Evolutionary conservation across 2,329 filamentous ascomycete species (phyloP).

Genomic region (Macroventuria anomochaeta): DNA sequence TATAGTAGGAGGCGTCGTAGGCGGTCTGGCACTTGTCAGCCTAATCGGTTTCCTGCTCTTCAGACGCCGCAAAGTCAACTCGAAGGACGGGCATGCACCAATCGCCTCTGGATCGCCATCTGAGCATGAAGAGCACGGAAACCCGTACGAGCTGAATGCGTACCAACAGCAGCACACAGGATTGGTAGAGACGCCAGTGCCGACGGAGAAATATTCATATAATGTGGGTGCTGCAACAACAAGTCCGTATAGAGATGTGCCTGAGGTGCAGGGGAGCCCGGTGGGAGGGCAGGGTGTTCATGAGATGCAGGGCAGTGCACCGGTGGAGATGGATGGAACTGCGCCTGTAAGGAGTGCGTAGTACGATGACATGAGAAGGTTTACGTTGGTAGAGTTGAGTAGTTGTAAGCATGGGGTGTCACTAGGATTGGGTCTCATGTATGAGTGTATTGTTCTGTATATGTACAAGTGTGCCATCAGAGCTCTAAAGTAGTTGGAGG

Average conservation of each 20-base stretch:
- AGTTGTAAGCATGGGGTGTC: too few relatives aligned
- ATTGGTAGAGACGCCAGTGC: conserved; percentile 3
- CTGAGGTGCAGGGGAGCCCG: conserved; percentile 6
- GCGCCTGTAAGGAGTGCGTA: not conserved
- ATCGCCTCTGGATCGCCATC: conserved; percentile 1
- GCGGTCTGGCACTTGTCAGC: conserved; percentile 17
- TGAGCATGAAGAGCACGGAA: conserved; percentile 17
- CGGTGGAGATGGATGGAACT: conserved; percentile 17
- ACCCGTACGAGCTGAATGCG: conserved; percentile 17
- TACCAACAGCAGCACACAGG: conserved; percentile 6
- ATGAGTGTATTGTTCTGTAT: too few relatives aligned
- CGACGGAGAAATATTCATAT: conserved; percentile 19
- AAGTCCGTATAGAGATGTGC: conserved; percentile 4
- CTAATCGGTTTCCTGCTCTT: conserved; percentile 19
- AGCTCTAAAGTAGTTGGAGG: too few relatives aligned
- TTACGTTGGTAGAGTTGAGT: not conserved
- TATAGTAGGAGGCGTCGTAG: conserved; percentile 26
- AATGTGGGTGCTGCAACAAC: not conserved
- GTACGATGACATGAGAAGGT: not conserved
- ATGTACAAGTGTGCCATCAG: too few relatives aligned
- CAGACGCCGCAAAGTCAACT: conserved; percentile 6
- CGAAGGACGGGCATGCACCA: conserved; percentile 7
- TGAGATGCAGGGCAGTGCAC: conserved; percentile 12
- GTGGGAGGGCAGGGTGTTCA: not conserved
- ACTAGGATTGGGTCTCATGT: too few relatives aligned